phyloP scores from a whole-genome alignment of 148 eudicot species.

The Simmondsia chinensis region DNA sequence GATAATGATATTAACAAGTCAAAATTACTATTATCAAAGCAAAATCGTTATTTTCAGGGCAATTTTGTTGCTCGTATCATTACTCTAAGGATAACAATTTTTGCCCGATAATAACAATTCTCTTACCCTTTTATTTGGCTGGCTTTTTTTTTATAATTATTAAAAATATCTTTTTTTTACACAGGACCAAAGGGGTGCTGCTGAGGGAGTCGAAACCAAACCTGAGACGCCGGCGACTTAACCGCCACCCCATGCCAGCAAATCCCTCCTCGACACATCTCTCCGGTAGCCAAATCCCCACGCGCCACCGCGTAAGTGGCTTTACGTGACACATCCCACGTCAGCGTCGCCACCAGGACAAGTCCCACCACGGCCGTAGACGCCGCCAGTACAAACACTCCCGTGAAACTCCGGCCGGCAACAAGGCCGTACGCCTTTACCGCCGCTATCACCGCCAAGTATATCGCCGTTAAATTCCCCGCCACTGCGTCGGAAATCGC shows the following conservation, averaged over 20 bases:
- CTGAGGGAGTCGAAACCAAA: constrained; percentile 53
- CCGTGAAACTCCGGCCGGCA: constrained; percentile 38
- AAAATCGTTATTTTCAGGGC: too few relatives aligned
- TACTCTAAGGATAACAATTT: too few relatives aligned
- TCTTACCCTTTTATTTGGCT: not conserved
- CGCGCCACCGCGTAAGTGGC: constrained; percentile 22
- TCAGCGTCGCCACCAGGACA: constrained; percentile 32
- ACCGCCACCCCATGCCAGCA: constrained; percentile 96
- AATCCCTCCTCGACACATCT: constrained; percentile 60
- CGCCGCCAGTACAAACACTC: constrained; percentile 29
- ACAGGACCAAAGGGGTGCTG: constrained; percentile 15
- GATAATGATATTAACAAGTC: too few relatives aligned
- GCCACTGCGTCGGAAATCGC: constrained; percentile 60
- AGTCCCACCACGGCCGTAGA: constrained; percentile 45
- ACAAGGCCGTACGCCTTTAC: constrained; percentile 51
- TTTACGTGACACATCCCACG: constrained; percentile 74
- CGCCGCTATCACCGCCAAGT: constrained; percentile 49
- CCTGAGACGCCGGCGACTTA: constrained; percentile 65
- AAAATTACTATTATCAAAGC: too few relatives aligned
- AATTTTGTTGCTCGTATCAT: too few relatives aligned
- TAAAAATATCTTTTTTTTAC: not conserved
- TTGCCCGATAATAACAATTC: too few relatives aligned
- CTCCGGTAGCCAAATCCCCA: constrained; percentile 16
- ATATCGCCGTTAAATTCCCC: constrained; percentile 45
- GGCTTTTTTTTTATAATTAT: not conserved